A percentile compares a stretch with the other conserved stretches of the same genome.
Evolutionary conservation across 176 grass and related monocot genomes (phyloP).

Genomic region (Oryza coarctata): DNA sequence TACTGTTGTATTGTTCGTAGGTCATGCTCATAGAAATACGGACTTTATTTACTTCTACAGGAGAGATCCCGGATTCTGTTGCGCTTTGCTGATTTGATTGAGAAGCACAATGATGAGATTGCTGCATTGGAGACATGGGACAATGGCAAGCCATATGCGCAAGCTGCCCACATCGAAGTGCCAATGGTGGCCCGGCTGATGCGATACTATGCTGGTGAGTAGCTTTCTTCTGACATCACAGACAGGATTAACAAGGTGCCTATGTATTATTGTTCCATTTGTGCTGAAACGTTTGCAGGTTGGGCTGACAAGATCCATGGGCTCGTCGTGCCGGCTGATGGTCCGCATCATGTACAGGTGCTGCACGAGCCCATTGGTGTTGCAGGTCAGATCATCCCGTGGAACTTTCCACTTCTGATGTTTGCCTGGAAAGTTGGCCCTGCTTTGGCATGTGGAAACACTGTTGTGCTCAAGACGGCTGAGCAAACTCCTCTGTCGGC

Average conservation of each 20-base stretch:
- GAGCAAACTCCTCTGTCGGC: slow-evolving; percentile 96
- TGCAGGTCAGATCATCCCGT: slow-evolving; percentile 87
- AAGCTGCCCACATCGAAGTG: slow-evolving; percentile 64
- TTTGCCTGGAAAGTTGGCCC: slow-evolving; percentile 94
- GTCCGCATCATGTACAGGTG: slow-evolving; percentile 89
- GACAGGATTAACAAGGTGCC: neutral
- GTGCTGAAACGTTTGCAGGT: slow-evolving; percentile 33
- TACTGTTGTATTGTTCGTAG: neutral
- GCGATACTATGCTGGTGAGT: slow-evolving; percentile 84
- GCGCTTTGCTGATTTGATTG: slow-evolving; percentile 83
- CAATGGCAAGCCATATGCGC: slow-evolving; percentile 89
- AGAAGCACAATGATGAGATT: slow-evolving; percentile 92
- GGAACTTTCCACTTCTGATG: slow-evolving; percentile 99
- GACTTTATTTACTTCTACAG: slow-evolving; percentile 43
- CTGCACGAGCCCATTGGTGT: slow-evolving; percentile 86
- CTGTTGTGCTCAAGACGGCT: slow-evolving; percentile 83
- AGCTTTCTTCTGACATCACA: neutral
- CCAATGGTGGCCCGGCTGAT: slow-evolving; percentile 85
- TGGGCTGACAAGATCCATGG: slow-evolving; percentile 98
- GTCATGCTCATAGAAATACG: slow-evolving; percentile 3
- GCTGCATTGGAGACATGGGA: slow-evolving; percentile 97
- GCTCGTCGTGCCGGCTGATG: slow-evolving; percentile 81
- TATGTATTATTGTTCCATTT: neutral
- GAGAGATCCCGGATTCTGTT: slow-evolving; percentile 72
- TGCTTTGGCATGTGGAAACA: slow-evolving; percentile 89